A percentile compares a stretch with the other conserved stretches of the same genome.
Evolutionary conservation across 768 basidiomycete species (phyloP).

Genomic region (Serendipita sp.): DNA sequence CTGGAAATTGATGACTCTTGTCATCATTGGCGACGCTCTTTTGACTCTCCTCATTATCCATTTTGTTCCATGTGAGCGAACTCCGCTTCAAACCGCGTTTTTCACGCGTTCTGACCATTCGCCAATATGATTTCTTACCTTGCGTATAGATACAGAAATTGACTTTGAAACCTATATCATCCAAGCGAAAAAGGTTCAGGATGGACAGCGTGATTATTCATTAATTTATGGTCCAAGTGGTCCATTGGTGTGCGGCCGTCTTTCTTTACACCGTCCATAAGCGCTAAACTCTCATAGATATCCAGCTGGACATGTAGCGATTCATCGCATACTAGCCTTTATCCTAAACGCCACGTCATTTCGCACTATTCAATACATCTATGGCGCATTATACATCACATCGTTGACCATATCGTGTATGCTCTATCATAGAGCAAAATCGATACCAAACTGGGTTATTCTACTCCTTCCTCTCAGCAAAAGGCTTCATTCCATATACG

Average conservation of each 20-base stretch:
- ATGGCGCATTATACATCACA: slow-evolving; percentile 52
- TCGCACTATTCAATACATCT: slow-evolving; percentile 57
- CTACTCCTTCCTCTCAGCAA: slow-evolving; percentile 75
- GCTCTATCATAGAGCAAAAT: slow-evolving; percentile 49
- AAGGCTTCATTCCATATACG: slow-evolving; percentile 83
- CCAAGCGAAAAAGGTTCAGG: slow-evolving; percentile 61
- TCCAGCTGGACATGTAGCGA: slow-evolving; percentile 81
- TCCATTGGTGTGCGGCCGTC: slow-evolving; percentile 60
- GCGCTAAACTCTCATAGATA: slow-evolving; percentile 38
- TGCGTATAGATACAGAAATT: slow-evolving; percentile 77
- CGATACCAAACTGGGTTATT: slow-evolving; percentile 54
- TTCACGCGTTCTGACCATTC: not conserved
- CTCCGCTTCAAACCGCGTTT: not conserved
- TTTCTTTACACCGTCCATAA: not conserved
- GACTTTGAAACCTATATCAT: slow-evolving; percentile 96
- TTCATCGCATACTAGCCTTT: slow-evolving; percentile 53
- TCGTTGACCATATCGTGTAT: slow-evolving; percentile 48
- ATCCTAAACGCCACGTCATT: slow-evolving; percentile 48
- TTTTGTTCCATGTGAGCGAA: slow-evolving; percentile 62
- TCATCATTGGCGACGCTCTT: slow-evolving; percentile 57
- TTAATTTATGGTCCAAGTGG: slow-evolving; percentile 80
- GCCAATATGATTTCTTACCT: slow-evolving; percentile 5
- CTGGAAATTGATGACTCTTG: slow-evolving; percentile 45
- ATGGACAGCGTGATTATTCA: slow-evolving; percentile 72
- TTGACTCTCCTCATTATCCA: slow-evolving; percentile 69